Evolutionary conservation across 441 rosid genomes (phyloP).

Genomic region (Adansonia madagascariensis): DNA sequence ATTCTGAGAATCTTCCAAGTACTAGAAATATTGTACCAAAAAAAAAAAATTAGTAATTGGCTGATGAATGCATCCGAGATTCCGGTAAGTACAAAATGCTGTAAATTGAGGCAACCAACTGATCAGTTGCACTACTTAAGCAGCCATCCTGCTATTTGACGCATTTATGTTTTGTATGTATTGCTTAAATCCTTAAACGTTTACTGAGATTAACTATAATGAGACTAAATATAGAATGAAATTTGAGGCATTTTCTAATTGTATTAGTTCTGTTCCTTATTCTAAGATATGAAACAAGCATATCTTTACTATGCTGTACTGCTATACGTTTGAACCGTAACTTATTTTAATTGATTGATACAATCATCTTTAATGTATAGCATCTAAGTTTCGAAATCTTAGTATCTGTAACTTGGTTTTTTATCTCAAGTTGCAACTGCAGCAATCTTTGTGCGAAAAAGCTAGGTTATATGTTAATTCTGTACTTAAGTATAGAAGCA

Average conservation of each 20-base stretch:
- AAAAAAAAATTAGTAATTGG: neutral
- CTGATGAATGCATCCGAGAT: neutral
- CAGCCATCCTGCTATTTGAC: neutral
- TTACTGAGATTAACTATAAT: neutral
- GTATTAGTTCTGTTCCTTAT: neutral
- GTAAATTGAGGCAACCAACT: neutral
- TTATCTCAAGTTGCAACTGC: too few relatives aligned
- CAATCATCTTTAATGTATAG: too few relatives aligned
- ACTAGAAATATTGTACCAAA: neutral
- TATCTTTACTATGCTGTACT: neutral
- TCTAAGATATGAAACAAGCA: neutral
- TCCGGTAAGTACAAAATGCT: neutral
- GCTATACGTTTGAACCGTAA: neutral
- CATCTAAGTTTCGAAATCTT: too few relatives aligned
- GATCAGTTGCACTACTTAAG: neutral
- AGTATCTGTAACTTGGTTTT: too few relatives aligned
- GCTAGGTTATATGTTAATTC: too few relatives aligned
- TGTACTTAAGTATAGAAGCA: too few relatives aligned
- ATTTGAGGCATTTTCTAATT: neutral
- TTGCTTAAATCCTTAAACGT: neutral
- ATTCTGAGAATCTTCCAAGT: conserved; percentile 19
- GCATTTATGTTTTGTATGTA: too few relatives aligned
- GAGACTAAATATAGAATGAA: neutral
- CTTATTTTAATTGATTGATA: too few relatives aligned
- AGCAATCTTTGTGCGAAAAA: too few relatives aligned